Evolutionary conservation across 306 rosid species (phyloP).

Genomic region (Glycine soja): DNA sequence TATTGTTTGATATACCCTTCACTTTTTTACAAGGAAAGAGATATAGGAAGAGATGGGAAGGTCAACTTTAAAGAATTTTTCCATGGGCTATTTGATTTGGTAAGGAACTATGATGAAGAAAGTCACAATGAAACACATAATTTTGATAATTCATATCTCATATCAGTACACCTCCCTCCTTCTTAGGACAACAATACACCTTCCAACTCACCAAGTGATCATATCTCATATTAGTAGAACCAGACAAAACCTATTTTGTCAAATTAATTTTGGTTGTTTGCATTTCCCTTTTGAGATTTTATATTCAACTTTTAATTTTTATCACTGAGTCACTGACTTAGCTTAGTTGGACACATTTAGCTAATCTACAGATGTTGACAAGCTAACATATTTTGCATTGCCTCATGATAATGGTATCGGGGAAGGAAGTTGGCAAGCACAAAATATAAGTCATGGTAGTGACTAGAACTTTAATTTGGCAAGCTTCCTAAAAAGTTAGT

Average conservation of each 20-base stretch:
- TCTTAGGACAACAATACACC: background rate
- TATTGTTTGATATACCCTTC: conserved; percentile 44
- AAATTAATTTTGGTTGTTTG: conserved; percentile 12
- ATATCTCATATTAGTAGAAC: background rate
- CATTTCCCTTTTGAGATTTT: conserved; percentile 18
- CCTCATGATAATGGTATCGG: conserved; percentile 80
- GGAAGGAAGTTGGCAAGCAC: conserved; percentile 77
- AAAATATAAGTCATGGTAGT: background rate
- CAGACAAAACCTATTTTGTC: background rate
- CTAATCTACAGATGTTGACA: conserved; percentile 68
- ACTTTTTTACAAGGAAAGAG: conserved; percentile 78
- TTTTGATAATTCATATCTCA: conserved; percentile 57
- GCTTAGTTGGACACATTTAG: conserved; percentile 38
- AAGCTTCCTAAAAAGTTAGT: conserved; percentile 14
- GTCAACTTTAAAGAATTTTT: conserved; percentile 92
- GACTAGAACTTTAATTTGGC: conserved; percentile 19
- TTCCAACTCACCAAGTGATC: background rate
- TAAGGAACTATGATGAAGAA: conserved; percentile 87
- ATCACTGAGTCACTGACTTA: conserved; percentile 35
- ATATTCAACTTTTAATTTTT: conserved; percentile 38
- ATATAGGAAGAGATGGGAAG: conserved; percentile 88
- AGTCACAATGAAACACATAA: conserved; percentile 60
- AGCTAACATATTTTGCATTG: conserved; percentile 75
- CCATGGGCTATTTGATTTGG: conserved; percentile 98
- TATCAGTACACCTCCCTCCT: no score